Evolutionary conservation across 2,329 filamentous ascomycete genomes (phyloP).

Genomic region (Penicillium expansum): DNA sequence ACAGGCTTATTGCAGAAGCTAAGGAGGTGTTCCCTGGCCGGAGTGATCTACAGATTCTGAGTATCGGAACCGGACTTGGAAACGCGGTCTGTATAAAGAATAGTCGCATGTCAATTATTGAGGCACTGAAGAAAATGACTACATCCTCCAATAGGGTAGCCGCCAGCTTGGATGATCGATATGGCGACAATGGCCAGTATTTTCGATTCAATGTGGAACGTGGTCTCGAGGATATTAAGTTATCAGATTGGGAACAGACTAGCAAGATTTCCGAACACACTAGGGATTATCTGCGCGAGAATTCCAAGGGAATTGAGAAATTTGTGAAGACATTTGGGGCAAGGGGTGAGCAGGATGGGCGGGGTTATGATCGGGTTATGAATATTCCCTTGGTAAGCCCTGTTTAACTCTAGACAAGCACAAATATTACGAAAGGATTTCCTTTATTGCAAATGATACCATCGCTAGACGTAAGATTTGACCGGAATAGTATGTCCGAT

Average conservation of each 20-base stretch:
- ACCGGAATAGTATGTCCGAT: too few species aligned
- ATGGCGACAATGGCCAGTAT: neutral
- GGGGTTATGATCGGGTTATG: neutral
- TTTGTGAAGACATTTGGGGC: neutral
- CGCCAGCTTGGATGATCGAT: neutral
- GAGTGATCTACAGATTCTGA: neutral
- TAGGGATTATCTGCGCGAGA: neutral
- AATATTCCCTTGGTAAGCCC: neutral
- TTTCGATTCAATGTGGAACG: slow-evolving; percentile 2
- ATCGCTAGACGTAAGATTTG: too few species aligned
- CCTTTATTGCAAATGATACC: too few species aligned
- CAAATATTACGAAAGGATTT: too few species aligned
- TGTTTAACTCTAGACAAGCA: too few species aligned
- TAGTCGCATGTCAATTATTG: neutral
- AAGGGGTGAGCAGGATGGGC: neutral
- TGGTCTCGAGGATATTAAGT: neutral
- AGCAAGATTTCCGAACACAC: neutral
- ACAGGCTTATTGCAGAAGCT: neutral
- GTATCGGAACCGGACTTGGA: neutral
- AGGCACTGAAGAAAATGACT: neutral
- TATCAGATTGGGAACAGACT: neutral
- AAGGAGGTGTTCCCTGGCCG: neutral
- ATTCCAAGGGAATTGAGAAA: neutral
- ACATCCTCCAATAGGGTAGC: neutral
- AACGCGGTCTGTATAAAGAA: neutral